These are phyloP conservation scores for Cercospora zeina DNA, from an alignment of 2,329 filamentous ascomycete genomes.

Conservation along the genomic window DNA sequence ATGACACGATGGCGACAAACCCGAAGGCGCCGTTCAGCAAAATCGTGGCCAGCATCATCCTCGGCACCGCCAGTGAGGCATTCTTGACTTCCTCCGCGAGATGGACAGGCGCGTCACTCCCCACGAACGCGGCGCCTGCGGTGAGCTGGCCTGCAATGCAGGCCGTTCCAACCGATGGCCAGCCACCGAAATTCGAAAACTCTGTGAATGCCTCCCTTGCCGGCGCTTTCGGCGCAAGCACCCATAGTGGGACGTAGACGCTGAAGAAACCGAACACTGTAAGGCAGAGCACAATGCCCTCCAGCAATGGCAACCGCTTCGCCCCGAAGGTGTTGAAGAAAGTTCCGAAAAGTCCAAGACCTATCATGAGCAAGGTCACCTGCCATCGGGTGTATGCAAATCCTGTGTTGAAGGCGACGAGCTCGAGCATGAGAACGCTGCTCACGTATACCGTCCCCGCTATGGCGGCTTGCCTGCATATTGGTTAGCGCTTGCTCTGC, in stretches of 20 bases:
- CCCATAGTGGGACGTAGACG: slow-evolving; percentile 49
- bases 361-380: slow-evolving; percentile 27
- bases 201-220: slow-evolving; percentile 52
- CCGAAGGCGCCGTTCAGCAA: slow-evolving; percentile 49
- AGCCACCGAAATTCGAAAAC: slow-evolving; percentile 46
- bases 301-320: slow-evolving; percentile 41
- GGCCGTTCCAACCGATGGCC: slow-evolving; percentile 47
- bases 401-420: slow-evolving; percentile 16
- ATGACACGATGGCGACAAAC: slow-evolving; percentile 45
- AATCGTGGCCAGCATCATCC: slow-evolving; percentile 48
- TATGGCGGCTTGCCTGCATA: slow-evolving; percentile 9
- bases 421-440: slow-evolving; percentile 10
- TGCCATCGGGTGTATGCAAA: slow-evolving; percentile 26
- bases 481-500: neutral
- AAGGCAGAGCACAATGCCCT: slow-evolving; percentile 51
- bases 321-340: slow-evolving; percentile 36
- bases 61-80: slow-evolving; percentile 44
- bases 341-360: slow-evolving; percentile 20
- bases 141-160: slow-evolving; percentile 44
- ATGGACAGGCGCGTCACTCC: slow-evolving; percentile 24
- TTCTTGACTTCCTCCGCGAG: slow-evolving; percentile 35
- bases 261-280: slow-evolving; percentile 55
- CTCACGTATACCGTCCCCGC: slow-evolving; percentile 11
- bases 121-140: slow-evolving; percentile 19
- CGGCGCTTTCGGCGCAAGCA: slow-evolving; percentile 50